A percentile compares a stretch with the other conserved stretches of the same genome.
These are phyloP conservation scores for Begonia loranthoides DNA, from an alignment of 306 rosid genomes.

Conservation along the genomic window DNA sequence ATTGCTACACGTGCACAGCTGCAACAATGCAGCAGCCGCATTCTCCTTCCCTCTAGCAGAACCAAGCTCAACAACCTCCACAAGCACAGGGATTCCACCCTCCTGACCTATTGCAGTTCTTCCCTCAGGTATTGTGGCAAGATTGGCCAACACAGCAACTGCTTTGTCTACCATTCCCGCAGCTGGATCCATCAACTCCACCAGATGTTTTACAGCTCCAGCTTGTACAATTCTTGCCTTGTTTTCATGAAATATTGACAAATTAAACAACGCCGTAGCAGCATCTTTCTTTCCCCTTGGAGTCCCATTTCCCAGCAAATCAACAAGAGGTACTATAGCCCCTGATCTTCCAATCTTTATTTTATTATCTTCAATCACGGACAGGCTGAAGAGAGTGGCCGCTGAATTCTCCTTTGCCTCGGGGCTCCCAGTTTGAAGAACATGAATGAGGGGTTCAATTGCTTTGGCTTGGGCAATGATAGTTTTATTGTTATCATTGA, in stretches of 20 bases:
- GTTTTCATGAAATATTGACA: constrained; percentile 91
- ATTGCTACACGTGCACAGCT: constrained; percentile 60
- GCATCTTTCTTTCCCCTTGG: constrained; percentile 99
- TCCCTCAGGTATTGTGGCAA: constrained; percentile 88
- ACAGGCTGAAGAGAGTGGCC: constrained; percentile 96
- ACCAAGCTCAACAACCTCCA: constrained; percentile 97
- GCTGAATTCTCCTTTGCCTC: constrained; percentile 99
- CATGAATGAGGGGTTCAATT: constrained; percentile 80
- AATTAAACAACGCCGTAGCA: constrained; percentile 91
- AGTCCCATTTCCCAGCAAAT: constrained; percentile 87
- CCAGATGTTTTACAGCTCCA: constrained; percentile 92
- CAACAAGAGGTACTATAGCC: constrained; percentile 86
- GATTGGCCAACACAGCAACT: constrained; percentile 94
- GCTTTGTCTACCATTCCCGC: constrained; percentile 99
- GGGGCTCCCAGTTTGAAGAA: constrained; percentile 83
- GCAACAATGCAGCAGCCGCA: constrained; percentile 94
- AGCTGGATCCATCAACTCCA: constrained; percentile 98
- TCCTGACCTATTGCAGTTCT: constrained; percentile 76
- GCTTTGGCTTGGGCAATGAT: constrained; percentile 85
- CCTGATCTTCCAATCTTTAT: constrained; percentile 87
- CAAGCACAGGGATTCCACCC: constrained; percentile 85
- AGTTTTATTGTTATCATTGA: constrained; percentile 83
- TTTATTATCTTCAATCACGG: constrained; percentile 97
- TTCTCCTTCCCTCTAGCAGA: constrained; percentile 96
- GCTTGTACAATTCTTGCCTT: constrained; percentile 85